Conservation (phyloP, 495 filamentous ascomycete genomes). For the Penicillium lividum region DNA sequence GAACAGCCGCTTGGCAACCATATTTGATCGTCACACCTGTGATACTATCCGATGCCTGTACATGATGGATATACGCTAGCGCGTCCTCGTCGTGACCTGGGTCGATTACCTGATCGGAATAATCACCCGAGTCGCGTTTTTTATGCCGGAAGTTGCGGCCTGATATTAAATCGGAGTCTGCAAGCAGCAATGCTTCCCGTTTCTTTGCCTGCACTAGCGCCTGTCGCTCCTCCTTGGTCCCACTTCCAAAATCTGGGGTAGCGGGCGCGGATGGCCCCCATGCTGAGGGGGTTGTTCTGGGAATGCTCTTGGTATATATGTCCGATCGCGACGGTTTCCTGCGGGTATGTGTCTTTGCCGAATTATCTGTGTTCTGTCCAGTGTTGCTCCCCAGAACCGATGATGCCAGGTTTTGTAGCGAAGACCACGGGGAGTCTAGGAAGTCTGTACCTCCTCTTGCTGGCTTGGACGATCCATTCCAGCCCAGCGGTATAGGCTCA, state of each 20-base stretch:
- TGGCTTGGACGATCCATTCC: slow-evolving; percentile 29
- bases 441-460: slow-evolving; percentile 44
- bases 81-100: slow-evolving; percentile 66
- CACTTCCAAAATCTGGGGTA: slow-evolving; percentile 49
- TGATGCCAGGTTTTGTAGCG: slow-evolving; percentile 54
- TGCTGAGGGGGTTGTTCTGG: slow-evolving; percentile 38
- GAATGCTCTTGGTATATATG: slow-evolving; percentile 39
- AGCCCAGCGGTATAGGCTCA: slow-evolving; percentile 31
- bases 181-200: slow-evolving; percentile 58
- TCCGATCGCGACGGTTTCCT: slow-evolving; percentile 50
- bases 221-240: slow-evolving; percentile 57
- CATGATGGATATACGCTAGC: slow-evolving; percentile 87
- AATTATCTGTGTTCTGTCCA: slow-evolving; percentile 34
- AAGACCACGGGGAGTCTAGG: slow-evolving; percentile 55
- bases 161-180: slow-evolving; percentile 50
- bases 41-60: slow-evolving; percentile 78
- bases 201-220: slow-evolving; percentile 62
- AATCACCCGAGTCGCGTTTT: slow-evolving; percentile 59
- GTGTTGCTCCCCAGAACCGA: slow-evolving; percentile 52
- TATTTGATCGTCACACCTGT: slow-evolving; percentile 89
- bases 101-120: slow-evolving; percentile 36
- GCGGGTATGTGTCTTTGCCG: slow-evolving; percentile 32
- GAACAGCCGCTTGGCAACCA: slow-evolving; percentile 74
- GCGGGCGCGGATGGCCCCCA: slow-evolving; percentile 57
- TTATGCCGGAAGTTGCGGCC: slow-evolving; percentile 54